Evolutionary conservation across 495 filamentous ascomycete species (phyloP).

Genomic region (Oidiodendron maius): DNA sequence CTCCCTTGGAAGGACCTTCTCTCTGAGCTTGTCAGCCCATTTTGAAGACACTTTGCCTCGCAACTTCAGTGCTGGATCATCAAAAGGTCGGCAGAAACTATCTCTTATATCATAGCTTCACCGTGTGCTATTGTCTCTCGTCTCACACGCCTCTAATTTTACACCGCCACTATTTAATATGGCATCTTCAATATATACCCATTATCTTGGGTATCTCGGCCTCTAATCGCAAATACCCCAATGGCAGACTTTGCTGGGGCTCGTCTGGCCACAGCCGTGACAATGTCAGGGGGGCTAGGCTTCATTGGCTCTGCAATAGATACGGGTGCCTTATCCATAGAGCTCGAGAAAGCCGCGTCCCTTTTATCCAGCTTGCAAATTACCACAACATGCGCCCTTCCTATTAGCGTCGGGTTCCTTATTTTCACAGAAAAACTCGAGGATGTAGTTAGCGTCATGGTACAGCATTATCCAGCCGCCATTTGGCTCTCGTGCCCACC

Average conservation of each 20-base stretch:
- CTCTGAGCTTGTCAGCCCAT: too few relatives aligned
- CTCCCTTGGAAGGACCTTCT: too few relatives aligned
- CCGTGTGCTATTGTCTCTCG: too few relatives aligned
- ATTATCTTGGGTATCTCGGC: slow-evolving; percentile 23
- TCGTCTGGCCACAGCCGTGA: slow-evolving; percentile 48
- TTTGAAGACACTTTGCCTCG: too few relatives aligned
- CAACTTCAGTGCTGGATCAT: too few relatives aligned
- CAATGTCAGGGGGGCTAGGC: slow-evolving; percentile 50
- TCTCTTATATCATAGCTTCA: too few relatives aligned
- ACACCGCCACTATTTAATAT: too few relatives aligned
- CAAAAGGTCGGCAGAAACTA: too few relatives aligned
- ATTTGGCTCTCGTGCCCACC: slow-evolving; percentile 64
- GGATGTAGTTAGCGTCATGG: slow-evolving; percentile 36
- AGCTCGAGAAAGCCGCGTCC: not conserved
- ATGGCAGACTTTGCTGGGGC: slow-evolving; percentile 66
- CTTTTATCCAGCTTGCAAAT: not conserved
- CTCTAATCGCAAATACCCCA: slow-evolving; percentile 61
- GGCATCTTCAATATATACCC: too few relatives aligned
- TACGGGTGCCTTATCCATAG: not conserved
- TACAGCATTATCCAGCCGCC: slow-evolving; percentile 49
- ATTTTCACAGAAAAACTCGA: slow-evolving; percentile 27
- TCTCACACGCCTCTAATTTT: too few relatives aligned
- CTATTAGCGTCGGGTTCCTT: slow-evolving; percentile 4
- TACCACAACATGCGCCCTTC: not conserved
- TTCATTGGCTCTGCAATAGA: slow-evolving; percentile 35